Percentiles rank a stretch among this genome's conserved stretches.
phyloP scores from a whole-genome alignment of 1,284 basidiomycete species.

The Cronartium ribicola region DNA sequence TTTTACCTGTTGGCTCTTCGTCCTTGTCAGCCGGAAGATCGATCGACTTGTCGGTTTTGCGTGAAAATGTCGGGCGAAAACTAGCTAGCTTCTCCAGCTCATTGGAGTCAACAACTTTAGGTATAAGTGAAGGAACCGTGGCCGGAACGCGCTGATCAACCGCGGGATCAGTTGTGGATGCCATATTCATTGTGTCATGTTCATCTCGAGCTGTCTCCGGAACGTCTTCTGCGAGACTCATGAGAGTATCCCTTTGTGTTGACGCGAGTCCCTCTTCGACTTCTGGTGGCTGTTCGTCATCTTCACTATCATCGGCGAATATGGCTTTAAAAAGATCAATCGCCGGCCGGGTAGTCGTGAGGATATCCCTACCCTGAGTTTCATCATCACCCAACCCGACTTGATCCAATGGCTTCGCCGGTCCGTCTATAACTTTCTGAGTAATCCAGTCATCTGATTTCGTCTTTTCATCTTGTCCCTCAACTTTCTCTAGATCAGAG shows the following conservation, averaged over 20 bases:
- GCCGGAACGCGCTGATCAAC: not conserved
- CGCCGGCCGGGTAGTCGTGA: constrained; percentile 77
- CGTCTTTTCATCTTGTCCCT: constrained; percentile 4
- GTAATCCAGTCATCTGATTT: constrained; percentile 57
- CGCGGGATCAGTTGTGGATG: not conserved
- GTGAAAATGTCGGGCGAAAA: constrained; percentile 38
- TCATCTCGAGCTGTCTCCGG: not conserved
- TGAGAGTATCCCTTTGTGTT: constrained; percentile 42
- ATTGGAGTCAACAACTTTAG: constrained; percentile 31
- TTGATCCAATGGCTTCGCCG: constrained; percentile 49
- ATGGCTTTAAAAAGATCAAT: constrained; percentile 85
- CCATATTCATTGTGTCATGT: not conserved
- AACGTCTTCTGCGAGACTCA: not conserved
- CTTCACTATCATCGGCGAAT: constrained; percentile 48
- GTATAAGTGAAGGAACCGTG: constrained; percentile 16
- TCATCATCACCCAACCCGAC: constrained; percentile 86
- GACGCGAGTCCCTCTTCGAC: not conserved
- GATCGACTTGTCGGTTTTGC: not conserved
- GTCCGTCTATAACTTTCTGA: constrained; percentile 7
- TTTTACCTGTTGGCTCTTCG: constrained; percentile 16
- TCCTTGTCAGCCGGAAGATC: not conserved
- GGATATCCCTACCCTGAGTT: constrained; percentile 73
- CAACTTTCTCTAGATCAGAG: not conserved
- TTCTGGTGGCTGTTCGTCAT: not conserved
- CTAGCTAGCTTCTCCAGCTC: constrained; percentile 24